These are phyloP conservation scores for Sistotremastrum suecicum DNA, from an alignment of 768 basidiomycete genomes.

Conservation along the genomic window DNA sequence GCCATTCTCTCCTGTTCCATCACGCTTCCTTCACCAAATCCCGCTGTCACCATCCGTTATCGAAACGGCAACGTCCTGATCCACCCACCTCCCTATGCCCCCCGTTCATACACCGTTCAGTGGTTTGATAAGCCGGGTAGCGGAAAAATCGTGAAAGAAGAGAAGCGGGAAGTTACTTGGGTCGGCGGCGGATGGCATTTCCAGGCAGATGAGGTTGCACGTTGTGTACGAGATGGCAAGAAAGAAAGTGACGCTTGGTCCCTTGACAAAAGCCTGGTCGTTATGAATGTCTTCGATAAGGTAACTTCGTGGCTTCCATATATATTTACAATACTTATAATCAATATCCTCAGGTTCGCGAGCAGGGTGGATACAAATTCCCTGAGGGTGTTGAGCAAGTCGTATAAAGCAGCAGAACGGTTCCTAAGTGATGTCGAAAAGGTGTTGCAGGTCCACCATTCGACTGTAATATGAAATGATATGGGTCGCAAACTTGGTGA, in stretches of 20 bases:
- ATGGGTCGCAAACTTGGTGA: too few relatives aligned
- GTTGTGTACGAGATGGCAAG: conserved; percentile 62
- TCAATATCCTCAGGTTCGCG: conserved; percentile 30
- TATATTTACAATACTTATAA: conserved; percentile 11
- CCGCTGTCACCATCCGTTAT: conserved; percentile 58
- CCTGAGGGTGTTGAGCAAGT: conserved; percentile 52
- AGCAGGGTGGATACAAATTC: conserved; percentile 50
- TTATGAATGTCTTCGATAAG: conserved; percentile 80
- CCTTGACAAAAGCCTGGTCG: conserved; percentile 63
- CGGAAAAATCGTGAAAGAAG: conserved; percentile 33
- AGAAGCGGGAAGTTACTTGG: conserved; percentile 43
- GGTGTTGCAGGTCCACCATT: too few relatives aligned
- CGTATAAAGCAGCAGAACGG: conserved; percentile 1
- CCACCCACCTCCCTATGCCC: conserved; percentile 49
- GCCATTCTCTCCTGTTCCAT: conserved; percentile 62
- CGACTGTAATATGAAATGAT: too few relatives aligned
- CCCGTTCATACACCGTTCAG: conserved; percentile 51
- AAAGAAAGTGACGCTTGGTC: conserved; percentile 62
- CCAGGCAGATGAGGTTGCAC: conserved; percentile 79
- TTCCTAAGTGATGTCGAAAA: too few relatives aligned
- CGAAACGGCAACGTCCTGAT: conserved; percentile 58
- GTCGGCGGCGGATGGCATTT: conserved; percentile 66
- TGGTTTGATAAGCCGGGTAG: conserved; percentile 37
- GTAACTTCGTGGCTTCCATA: conserved; percentile 22
- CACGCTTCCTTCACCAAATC: conserved; percentile 29